A percentile compares a stretch with the other conserved stretches of the same genome.
These are phyloP conservation scores for Paraphoma sp. DNA, from an alignment of 2,329 filamentous ascomycete genomes.

Conservation along the genomic window DNA sequence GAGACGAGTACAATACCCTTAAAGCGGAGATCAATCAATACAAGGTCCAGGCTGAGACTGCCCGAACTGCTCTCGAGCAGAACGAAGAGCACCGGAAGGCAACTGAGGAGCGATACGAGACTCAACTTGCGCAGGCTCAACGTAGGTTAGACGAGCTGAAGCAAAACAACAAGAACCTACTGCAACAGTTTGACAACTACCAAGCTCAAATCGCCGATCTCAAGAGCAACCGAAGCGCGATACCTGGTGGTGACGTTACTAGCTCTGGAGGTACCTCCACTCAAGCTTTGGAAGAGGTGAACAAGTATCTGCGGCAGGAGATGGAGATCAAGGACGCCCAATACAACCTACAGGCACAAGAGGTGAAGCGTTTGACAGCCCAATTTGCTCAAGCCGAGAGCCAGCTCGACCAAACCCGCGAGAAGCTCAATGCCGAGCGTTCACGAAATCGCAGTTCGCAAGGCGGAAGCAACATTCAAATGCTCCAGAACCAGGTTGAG, in stretches of 20 bases:
- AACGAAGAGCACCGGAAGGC: constrained; percentile 90
- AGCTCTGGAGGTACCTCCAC: constrained; percentile 67
- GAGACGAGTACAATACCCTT: constrained; percentile 80
- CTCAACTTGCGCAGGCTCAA: constrained; percentile 80
- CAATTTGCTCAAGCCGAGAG: constrained; percentile 86
- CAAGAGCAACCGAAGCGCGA: constrained; percentile 73
- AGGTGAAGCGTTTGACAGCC: constrained; percentile 86
- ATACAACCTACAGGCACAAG: constrained; percentile 85
- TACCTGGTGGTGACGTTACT: constrained; percentile 60
- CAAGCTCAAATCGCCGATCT: constrained; percentile 79
- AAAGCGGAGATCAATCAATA: constrained; percentile 78
- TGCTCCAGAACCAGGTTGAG: constrained; percentile 92
- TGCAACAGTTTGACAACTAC: constrained; percentile 86
- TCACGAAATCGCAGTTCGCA: constrained; percentile 75
- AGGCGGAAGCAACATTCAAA: constrained; percentile 79
- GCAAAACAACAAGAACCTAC: constrained; percentile 88
- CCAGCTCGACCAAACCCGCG: constrained; percentile 85
- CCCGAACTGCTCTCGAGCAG: constrained; percentile 77
- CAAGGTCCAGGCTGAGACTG: constrained; percentile 83
- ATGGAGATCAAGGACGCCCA: constrained; percentile 99
- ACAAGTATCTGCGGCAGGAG: constrained; percentile 88
- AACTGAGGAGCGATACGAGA: constrained; percentile 78
- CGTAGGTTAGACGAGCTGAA: constrained; percentile 82
- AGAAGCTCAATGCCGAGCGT: constrained; percentile 90
- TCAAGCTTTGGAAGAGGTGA: constrained; percentile 81